These are phyloP conservation scores for Pilatotrama ljubarskyi DNA, from an alignment of 768 basidiomycete species.

Conservation along the genomic window DNA sequence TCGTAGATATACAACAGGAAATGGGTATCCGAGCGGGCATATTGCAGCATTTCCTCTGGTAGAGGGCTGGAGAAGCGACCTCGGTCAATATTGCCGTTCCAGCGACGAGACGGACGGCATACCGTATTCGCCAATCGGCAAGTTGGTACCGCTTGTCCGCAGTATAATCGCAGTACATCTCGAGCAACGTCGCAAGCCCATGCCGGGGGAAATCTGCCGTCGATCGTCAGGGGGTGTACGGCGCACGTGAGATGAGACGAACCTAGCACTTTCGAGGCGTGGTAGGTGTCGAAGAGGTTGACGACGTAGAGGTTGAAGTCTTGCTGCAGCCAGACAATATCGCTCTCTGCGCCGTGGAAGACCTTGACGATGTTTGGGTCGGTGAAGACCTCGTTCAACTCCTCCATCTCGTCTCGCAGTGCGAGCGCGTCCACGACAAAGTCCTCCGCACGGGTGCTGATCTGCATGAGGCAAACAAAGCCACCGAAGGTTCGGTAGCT, in stretches of 20 bases:
- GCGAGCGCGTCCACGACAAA: conserved; percentile 84
- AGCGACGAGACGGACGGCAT: conserved; percentile 17
- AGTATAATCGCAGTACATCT: conserved; percentile 85
- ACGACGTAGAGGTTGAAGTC: conserved; percentile 94
- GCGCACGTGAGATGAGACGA: not conserved
- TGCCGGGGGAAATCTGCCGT: conserved; percentile 75
- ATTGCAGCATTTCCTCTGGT: conserved; percentile 84
- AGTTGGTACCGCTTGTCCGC: conserved; percentile 96
- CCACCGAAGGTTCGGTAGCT: conserved; percentile 81
- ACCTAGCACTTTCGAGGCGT: conserved; percentile 88
- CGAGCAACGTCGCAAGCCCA: conserved; percentile 79
- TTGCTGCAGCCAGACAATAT: conserved; percentile 95
- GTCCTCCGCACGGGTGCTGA: conserved; percentile 81
- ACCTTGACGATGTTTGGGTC: conserved; percentile 88
- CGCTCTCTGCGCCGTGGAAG: conserved; percentile 92
- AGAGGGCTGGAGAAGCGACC: conserved; percentile 55
- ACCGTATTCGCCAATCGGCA: conserved; percentile 97
- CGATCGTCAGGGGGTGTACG: not conserved
- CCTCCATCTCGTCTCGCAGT: conserved; percentile 71
- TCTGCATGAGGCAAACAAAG: conserved; percentile 92
- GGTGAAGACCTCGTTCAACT: conserved; percentile 81
- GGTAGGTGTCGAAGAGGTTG: conserved; percentile 96
- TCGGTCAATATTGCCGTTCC: not conserved
- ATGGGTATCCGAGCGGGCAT: conserved; percentile 96
- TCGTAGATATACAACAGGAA: conserved; percentile 93